These are phyloP conservation scores for Colletotrichum sp. DNA, from an alignment of 2,329 filamentous ascomycete species.

Conservation along the genomic window DNA sequence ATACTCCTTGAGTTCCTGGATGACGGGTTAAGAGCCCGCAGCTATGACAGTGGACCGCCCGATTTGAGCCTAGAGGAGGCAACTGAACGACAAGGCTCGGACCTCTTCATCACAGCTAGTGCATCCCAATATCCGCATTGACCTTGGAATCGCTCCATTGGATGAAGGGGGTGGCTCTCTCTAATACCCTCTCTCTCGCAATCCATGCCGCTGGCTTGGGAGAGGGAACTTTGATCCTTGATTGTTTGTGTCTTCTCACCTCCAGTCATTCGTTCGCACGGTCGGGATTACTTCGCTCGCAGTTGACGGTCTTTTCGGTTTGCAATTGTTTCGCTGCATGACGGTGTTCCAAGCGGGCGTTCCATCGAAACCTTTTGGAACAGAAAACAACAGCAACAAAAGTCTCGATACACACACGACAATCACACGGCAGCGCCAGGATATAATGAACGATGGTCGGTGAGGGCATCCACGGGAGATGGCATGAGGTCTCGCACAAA, in stretches of 20 bases:
- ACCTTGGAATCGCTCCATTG: neutral
- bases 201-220: neutral
- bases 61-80: neutral
- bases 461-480: neutral
- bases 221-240: neutral
- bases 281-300: neutral
- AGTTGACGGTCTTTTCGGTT: neutral
- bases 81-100: constrained; percentile 13
- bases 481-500: neutral
- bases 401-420: neutral
- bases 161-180: neutral
- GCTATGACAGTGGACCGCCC: constrained; percentile 1
- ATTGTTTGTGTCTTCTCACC: neutral
- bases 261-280: constrained; percentile 5
- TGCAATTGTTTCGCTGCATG: neutral
- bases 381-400: neutral
- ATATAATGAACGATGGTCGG: constrained; percentile 13
- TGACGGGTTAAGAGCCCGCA: neutral
- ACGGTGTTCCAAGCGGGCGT: neutral
- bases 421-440: neutral
- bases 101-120: constrained; percentile 16
- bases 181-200: constrained; percentile 18
- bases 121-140: constrained; percentile 20
- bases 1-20: neutral
- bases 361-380: neutral